phyloP scores from a whole-genome alignment of 106 monocot genomes.

The Dendrobium chrysotoxum region DNA sequence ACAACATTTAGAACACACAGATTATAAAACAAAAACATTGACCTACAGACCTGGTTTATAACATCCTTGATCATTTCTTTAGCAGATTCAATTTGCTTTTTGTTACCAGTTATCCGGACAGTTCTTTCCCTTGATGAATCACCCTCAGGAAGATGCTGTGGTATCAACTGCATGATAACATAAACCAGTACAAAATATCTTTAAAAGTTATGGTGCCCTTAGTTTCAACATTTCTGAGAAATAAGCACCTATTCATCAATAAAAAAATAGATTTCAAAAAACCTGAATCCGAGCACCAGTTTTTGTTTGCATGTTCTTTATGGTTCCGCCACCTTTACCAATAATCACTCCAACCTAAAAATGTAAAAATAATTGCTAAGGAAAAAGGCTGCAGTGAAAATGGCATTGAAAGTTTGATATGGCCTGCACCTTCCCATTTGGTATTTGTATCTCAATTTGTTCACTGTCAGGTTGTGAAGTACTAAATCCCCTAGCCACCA shows the following conservation, averaged over 20 bases:
- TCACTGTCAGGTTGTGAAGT: constrained; percentile 55
- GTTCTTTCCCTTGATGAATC: constrained; percentile 67
- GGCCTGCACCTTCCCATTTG: constrained; percentile 70
- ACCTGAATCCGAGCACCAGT: constrained; percentile 96
- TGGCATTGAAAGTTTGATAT: not conserved
- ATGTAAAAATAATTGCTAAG: not conserved
- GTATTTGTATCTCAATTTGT: constrained; percentile 74
- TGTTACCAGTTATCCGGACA: constrained; percentile 72
- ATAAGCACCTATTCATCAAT: not conserved
- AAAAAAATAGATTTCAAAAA: not conserved
- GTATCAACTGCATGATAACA: constrained; percentile 51
- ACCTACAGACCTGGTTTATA: constrained; percentile 65
- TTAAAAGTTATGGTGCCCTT: not conserved
- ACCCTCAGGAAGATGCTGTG: constrained; percentile 76
- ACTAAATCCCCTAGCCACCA: constrained; percentile 67
- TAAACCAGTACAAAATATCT: not conserved
- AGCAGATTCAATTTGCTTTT: constrained; percentile 72
- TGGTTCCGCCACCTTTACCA: constrained; percentile 86
- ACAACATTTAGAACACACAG: not conserved
- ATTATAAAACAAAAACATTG: not conserved
- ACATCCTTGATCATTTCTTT: constrained; percentile 75
- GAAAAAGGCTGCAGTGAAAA: not conserved
- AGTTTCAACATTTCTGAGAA: not conserved
- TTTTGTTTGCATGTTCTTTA: constrained; percentile 61
- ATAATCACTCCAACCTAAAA: constrained; percentile 78